Base-by-base conservation (phyloP, 305 asterid species). In the Fraxinus greggii region DNA sequence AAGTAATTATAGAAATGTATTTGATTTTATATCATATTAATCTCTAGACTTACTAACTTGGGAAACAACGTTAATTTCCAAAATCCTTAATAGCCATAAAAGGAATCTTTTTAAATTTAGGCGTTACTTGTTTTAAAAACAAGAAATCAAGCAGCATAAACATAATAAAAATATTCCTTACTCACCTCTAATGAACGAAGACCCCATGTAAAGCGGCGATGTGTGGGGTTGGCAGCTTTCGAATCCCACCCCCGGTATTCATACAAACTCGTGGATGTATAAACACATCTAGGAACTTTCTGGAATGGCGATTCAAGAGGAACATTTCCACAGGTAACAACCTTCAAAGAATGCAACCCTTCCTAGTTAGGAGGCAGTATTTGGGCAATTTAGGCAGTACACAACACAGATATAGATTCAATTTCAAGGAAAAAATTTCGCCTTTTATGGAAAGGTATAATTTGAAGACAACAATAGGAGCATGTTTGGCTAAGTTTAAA, bases 231-330 rank as follows among this genome's bases (percentile, higher is more conserved):
- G 75, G 94, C 97, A 15, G 95, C 90, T 88, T 93, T 93, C 24
- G 97, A 90, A 86, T 91, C 95, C 95, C 94, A 92, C 69, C 97
- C 97, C 17, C 97, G 87, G 83, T 92, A 92, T 83, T 92, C 97
- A 23, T 84, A 87, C 85, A 92, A 85, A 83, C 94, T 87, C 26
- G 97, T 92, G 15, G 94, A 89, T 67, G 95, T 88, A 84, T 92
- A 92, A 45, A 92, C 95, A 76, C 97, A 92, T 85, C 97, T 85
- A 19, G 95, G 90, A 85, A 92, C 93, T 79, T 81, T 93, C 77
- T 92, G 95, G 85, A 91, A 93, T 48, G 97, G 86, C 3, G 97
- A 93, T 80, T 91, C 93, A 3, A 92, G 95, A 40, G 97, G 95
- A 78, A 93, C 93, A 86, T 92, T 92, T 70, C 97, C 97, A 72